Evolutionary conservation across 169 alveolate genomes (phyloP).

Genomic region (Eimeria falciformis): DNA sequence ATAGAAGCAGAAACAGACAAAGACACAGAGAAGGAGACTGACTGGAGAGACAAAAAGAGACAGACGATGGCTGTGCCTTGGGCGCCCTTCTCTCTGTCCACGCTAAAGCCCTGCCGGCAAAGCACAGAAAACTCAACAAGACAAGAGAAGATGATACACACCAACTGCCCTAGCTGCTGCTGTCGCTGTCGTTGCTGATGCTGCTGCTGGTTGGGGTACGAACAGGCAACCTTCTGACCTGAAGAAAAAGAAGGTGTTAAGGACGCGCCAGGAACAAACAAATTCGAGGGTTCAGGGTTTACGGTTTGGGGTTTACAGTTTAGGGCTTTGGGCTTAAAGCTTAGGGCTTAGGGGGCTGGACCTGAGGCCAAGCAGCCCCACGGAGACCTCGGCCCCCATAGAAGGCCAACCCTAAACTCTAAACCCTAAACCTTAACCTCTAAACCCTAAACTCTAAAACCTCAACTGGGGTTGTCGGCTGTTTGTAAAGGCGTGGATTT

Average conservation of each 20-base stretch:
- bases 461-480: no score
- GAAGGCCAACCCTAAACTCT: neutral
- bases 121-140: no score
- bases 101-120: no score
- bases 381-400: neutral
- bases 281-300: neutral
- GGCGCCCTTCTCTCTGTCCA: no score
- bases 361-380: neutral
- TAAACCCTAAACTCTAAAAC: no score
- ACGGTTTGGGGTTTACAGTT: neutral
- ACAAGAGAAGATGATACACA: no score
- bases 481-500: no score
- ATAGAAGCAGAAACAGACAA: neutral
- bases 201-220: neutral
- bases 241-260: neutral
- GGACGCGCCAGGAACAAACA: neutral
- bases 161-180: no score
- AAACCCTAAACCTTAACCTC: neutral
- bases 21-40: neutral
- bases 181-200: neutral
- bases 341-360: neutral
- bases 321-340: neutral
- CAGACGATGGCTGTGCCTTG: no score
- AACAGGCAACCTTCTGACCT: neutral
- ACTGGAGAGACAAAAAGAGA: neutral